These are phyloP conservation scores for Aurifilum marmelostoma DNA, from an alignment of 2,329 filamentous ascomycete species.

Conservation along the genomic window DNA sequence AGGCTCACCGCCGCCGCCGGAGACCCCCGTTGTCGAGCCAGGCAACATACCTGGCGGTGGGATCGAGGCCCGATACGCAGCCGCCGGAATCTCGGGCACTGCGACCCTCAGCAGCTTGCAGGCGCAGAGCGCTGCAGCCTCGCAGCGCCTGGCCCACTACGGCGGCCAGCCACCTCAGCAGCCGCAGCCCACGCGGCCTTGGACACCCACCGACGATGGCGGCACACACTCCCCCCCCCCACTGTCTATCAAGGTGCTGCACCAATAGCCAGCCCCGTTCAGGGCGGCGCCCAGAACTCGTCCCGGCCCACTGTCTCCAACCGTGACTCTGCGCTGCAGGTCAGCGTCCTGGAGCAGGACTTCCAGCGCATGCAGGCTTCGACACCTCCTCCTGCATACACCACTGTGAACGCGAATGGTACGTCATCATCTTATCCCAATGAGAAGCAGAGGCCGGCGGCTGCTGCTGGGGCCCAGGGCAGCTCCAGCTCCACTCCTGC, in stretches of 20 bases:
- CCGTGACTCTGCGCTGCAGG: constrained; percentile 47
- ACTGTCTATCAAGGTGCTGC: constrained; percentile 88
- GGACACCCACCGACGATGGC: constrained; percentile 91
- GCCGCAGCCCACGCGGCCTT: constrained; percentile 65
- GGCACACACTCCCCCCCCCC: constrained; percentile 88
- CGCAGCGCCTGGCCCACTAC: constrained; percentile 82
- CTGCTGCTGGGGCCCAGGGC: constrained; percentile 36
- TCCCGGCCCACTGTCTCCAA: constrained; percentile 31
- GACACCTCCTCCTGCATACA: constrained; percentile 94
- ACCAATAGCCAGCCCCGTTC: constrained; percentile 67
- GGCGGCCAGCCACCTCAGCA: constrained; percentile 53
- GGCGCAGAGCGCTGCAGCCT: constrained; percentile 74
- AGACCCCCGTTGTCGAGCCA: constrained; percentile 82
- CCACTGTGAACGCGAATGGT: constrained; percentile 65
- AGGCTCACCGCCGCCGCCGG: constrained; percentile 91
- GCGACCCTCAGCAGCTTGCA: constrained; percentile 77
- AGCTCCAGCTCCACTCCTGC: constrained; percentile 35
- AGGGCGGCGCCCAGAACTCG: constrained; percentile 44
- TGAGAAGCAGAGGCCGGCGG: constrained; percentile 68
- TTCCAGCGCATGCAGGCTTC: constrained; percentile 81
- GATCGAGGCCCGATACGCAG: constrained; percentile 90
- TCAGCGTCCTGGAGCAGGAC: constrained; percentile 81
- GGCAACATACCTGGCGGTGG: constrained; percentile 72
- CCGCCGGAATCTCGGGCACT: constrained; percentile 85
- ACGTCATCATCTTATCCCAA: constrained; percentile 68